Conservation (phyloP, 257 asterid genomes). For the Solanum dulcamara region DNA sequence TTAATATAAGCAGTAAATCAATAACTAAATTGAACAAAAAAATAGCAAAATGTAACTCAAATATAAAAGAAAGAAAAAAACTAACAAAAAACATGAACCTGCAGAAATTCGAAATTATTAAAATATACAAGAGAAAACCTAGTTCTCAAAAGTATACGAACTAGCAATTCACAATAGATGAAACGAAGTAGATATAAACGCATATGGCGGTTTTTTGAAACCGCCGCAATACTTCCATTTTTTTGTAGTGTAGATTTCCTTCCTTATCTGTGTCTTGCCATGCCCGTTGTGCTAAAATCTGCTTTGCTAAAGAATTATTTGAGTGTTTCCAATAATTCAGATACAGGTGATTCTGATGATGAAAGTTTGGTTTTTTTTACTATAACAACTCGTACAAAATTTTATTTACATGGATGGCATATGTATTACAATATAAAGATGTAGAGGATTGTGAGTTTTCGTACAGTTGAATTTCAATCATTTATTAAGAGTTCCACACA, state of each 20-base stretch:
- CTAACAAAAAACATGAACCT: too few species aligned
- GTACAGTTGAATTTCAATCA: background rate
- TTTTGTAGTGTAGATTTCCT: background rate
- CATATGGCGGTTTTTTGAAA: too few species aligned
- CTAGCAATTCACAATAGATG: background rate
- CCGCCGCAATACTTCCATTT: too few species aligned
- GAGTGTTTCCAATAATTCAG: background rate
- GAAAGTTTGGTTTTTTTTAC: background rate
- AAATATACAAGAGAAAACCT: too few species aligned
- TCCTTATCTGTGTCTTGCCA: background rate
- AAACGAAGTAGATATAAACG: background rate
- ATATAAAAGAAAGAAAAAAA: too few species aligned
- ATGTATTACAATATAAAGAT: background rate
- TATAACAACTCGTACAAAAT: background rate
- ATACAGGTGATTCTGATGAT: constrained; percentile 2
- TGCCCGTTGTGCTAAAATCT: background rate
- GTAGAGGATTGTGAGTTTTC: background rate
- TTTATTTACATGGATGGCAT: background rate
- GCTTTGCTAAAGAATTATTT: background rate
- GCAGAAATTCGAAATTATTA: too few species aligned
- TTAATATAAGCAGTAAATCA: too few species aligned
- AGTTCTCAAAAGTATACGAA: background rate
- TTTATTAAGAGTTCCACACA: background rate
- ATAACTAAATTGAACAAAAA: too few species aligned
- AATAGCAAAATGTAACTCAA: too few species aligned